Evolutionary conservation across 495 filamentous ascomycete species (phyloP).

Genomic region (Cryomyces minteri): DNA sequence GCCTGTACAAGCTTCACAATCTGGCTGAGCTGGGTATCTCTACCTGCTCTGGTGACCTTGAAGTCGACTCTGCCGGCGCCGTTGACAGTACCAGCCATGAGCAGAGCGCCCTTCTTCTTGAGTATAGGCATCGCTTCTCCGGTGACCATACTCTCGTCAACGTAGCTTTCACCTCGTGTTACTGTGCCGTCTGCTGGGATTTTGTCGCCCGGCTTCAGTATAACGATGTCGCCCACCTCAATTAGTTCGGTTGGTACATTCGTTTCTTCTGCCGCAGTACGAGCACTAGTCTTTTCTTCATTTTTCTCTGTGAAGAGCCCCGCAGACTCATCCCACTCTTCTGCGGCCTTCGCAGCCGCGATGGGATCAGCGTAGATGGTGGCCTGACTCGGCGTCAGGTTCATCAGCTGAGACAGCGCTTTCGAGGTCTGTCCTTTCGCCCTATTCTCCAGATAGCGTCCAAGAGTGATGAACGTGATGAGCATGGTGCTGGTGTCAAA

Average conservation of each 20-base stretch:
- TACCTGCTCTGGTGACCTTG: constrained; percentile 77
- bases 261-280: constrained; percentile 49
- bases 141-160: constrained; percentile 98
- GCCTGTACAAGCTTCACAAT: constrained; percentile 96
- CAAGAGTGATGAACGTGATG: constrained; percentile 87
- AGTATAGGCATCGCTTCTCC: constrained; percentile 88
- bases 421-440: constrained; percentile 96
- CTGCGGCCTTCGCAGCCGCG: constrained; percentile 75
- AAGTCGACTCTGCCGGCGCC: constrained; percentile 83
- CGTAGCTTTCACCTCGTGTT: constrained; percentile 74
- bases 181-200: constrained; percentile 86
- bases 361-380: constrained; percentile 97
- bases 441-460: constrained; percentile 81
- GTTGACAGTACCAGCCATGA: constrained; percentile 97
- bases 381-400: constrained; percentile 85
- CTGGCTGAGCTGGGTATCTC: constrained; percentile 91
- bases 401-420: constrained; percentile 90
- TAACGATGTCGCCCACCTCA: constrained; percentile 82
- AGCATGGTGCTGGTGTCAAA: constrained; percentile 99
- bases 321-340: constrained; percentile 41
- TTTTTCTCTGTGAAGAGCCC: too few species aligned
- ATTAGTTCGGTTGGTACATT: constrained; percentile 86
- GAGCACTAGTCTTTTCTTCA: constrained; percentile 23
- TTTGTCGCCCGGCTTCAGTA: constrained; percentile 88
- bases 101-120: constrained; percentile 57